phyloP scores from a whole-genome alignment of 2,329 filamentous ascomycete genomes.

The Colletotrichum karsti region DNA sequence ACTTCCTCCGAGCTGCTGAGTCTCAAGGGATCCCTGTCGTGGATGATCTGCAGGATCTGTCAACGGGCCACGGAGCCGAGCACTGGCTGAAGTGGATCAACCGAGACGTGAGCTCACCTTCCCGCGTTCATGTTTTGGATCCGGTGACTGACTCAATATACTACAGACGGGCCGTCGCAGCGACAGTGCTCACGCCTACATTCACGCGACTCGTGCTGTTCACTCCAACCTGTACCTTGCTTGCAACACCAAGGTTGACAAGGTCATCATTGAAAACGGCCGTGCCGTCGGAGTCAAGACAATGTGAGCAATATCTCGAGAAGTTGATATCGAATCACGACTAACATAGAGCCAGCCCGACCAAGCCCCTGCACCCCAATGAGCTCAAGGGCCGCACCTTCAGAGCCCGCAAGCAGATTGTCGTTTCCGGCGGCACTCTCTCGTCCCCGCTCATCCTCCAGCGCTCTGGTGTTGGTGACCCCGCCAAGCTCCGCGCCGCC shows the following conservation, averaged over 20 bases:
- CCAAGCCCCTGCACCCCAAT: conserved; percentile 71
- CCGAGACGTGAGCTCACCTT: conserved; percentile 56
- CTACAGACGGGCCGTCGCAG: conserved; percentile 73
- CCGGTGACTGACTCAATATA: conserved; percentile 5
- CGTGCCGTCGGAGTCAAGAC: conserved; percentile 77
- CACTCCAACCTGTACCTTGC: conserved; percentile 77
- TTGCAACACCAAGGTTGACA: conserved; percentile 81
- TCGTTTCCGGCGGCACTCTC: conserved; percentile 77
- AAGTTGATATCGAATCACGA: neutral
- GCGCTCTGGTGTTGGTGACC: conserved; percentile 76
- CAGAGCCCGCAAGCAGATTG: conserved; percentile 76
- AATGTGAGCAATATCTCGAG: conserved; percentile 50
- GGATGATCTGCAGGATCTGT: conserved; percentile 79
- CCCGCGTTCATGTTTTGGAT: neutral
- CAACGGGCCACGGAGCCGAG: conserved; percentile 75
- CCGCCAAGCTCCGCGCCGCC: conserved; percentile 73
- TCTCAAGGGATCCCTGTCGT: conserved; percentile 78
- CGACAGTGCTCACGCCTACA: conserved; percentile 80
- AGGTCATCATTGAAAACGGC: conserved; percentile 77
- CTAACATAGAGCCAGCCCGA: conserved; percentile 45
- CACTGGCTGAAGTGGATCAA: conserved; percentile 92
- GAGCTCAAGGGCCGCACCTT: conserved; percentile 63
- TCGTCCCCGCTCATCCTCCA: conserved; percentile 80
- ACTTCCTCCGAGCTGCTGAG: conserved; percentile 78
- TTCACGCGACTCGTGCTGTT: conserved; percentile 78